These are phyloP conservation scores for Phaeosphaeriaceae sp. DNA, from an alignment of 2,329 filamentous ascomycete species.

Conservation along the genomic window DNA sequence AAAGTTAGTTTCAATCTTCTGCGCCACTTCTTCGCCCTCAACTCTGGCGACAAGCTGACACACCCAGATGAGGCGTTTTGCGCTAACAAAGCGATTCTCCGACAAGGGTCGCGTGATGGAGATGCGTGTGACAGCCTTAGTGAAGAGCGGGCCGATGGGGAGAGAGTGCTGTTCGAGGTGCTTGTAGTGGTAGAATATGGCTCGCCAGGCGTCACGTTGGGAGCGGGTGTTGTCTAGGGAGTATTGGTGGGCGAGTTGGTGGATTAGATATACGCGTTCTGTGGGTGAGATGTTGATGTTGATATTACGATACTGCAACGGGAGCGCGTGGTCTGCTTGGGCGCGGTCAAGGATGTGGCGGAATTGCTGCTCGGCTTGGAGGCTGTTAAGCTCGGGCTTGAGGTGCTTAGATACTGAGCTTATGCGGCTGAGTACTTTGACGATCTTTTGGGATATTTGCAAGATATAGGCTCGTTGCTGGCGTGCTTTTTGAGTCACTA, in stretches of 20 bases:
- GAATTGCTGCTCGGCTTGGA: constrained; percentile 29
- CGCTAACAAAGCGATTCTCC: constrained; percentile 38
- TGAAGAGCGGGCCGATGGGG: constrained; percentile 38
- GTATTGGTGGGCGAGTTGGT: constrained; percentile 44
- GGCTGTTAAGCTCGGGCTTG: background rate
- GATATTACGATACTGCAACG: constrained; percentile 26
- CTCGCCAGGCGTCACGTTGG: constrained; percentile 28
- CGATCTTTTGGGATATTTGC: constrained; percentile 12
- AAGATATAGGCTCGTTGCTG: constrained; percentile 10
- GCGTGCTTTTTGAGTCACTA: background rate
- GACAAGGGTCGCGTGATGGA: constrained; percentile 34
- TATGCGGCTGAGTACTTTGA: constrained; percentile 10
- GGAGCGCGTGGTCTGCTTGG: constrained; percentile 26
- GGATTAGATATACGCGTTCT: constrained; percentile 29
- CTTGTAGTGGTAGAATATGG: constrained; percentile 35
- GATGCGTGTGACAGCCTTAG: constrained; percentile 32
- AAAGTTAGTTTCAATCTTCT: constrained; percentile 34
- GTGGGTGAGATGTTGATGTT: constrained; percentile 17
- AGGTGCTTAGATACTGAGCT: background rate
- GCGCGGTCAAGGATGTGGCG: constrained; percentile 34
- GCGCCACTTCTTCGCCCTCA: constrained; percentile 36
- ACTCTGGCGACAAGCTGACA: constrained; percentile 35
- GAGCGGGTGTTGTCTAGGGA: constrained; percentile 32
- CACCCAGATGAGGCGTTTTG: constrained; percentile 37
- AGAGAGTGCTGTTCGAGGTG: constrained; percentile 29